These are phyloP conservation scores for Neocucurbitaria cava DNA, from an alignment of 2,329 filamentous ascomycete genomes.

Conservation along the genomic window DNA sequence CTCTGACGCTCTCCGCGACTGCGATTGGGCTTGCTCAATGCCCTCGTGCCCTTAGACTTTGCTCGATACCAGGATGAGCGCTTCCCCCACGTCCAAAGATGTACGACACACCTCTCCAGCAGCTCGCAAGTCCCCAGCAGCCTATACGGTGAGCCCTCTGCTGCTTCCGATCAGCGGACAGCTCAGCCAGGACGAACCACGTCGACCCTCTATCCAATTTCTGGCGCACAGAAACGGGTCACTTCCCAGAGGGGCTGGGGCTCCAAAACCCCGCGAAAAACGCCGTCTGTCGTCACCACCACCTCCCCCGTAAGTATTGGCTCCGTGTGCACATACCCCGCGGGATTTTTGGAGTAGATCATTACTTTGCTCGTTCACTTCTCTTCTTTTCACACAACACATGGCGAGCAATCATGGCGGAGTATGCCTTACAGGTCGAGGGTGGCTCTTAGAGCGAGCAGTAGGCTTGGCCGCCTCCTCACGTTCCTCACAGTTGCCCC, in stretches of 20 bases:
- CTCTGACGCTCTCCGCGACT: conserved; percentile 24
- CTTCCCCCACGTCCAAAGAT: conserved; percentile 40
- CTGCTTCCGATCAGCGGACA: conserved; percentile 27
- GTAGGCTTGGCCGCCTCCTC: conserved; percentile 25
- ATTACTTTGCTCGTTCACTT: conserved; percentile 5
- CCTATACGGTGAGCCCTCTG: conserved; percentile 32
- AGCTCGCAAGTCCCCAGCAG: conserved; percentile 23
- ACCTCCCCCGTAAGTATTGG: conserved; percentile 50
- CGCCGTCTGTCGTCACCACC: conserved; percentile 51
- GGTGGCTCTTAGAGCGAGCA: conserved; percentile 27
- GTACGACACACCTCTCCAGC: conserved; percentile 38
- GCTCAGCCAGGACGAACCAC: conserved; percentile 34
- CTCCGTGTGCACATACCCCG: conserved; percentile 3
- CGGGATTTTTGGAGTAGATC: conserved; percentile 3
- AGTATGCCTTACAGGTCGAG: conserved; percentile 31
- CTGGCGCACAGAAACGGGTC: conserved; percentile 40
- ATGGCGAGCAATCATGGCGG: conserved; percentile 26
- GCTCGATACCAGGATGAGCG: conserved; percentile 40
- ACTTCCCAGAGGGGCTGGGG: conserved; percentile 42
- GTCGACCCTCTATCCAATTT: conserved; percentile 50
- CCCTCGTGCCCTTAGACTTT: conserved; percentile 23
- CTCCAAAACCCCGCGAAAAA: conserved; percentile 41
- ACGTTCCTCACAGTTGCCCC: conserved; percentile 26
- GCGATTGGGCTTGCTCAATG: conserved; percentile 24
- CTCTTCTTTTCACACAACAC: neutral